Base-by-base conservation (phyloP, 139 green algal genomes). In the Bryopsis sp. region DNA sequence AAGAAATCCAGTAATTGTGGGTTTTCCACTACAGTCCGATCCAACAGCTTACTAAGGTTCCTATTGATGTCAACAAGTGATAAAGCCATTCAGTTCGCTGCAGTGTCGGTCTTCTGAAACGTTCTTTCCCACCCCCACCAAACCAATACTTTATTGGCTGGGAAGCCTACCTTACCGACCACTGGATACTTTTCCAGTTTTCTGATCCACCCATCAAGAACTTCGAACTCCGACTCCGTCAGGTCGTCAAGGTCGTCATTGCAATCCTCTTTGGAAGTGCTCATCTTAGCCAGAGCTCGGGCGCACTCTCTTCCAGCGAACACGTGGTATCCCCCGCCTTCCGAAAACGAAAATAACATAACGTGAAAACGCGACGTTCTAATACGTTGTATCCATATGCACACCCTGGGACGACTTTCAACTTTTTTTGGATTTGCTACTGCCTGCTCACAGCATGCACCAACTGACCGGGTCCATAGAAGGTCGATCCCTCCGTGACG, bases 231-330 rank as follows among this genome's bases (percentile, higher is more conserved):
- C 24, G 19, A 35, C 19, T 35, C 54, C 11, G 24, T 32, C 19
- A 26, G n/a, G 24, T 32, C 54, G 24, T 19, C 8, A 7, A 63
- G 19, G 54, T 63, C 54, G 24, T 29, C 54, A 32, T 31, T 63
- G n/a, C 19, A 63, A 7, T 36, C 24, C n/a, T 29, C 54, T 15
- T 32, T 7, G 19, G 7, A 7, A 8, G 24, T 7, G 7, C 26
- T 7, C 54, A 63, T 63, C 8, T 32, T 36, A 15, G 54, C 54
- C 54, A 63, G n/a, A 15, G 54, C 54, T 19, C 54, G 54, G 19
- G 54, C 54, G n/a, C 54, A 63, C 54, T 63, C 54, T 7, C n/a
- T 29, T 7, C 54, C 54, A 15, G 54, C 54, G 19, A 63, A 35
- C 54, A 35, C n/a, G 54, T 7, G 7, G n/a, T 63, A 63, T 8